Evolutionary conservation across 306 rosid species (phyloP), one percentile per base, ranked within the genome.

Genomic region (Comarum palustre): DNA sequence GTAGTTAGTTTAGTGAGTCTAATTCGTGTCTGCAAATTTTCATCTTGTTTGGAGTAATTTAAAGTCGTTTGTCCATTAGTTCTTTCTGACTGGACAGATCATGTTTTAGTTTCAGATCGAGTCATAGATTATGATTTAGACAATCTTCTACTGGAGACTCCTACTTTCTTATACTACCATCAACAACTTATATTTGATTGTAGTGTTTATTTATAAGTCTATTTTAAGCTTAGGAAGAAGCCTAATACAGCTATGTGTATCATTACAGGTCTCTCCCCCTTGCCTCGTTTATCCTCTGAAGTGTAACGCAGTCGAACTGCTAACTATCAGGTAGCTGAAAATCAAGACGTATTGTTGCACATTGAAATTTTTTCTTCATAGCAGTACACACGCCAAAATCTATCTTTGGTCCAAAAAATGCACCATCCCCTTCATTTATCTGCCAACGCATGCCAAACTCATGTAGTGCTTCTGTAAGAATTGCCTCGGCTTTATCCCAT

Each of bases 311-410:
- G 75, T 90, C 89, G 51, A 93, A 93, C 42, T 39, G 42, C 42
- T 8, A 10, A 22, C 90, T 90, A 67, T 82, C 81, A 17, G 98
- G 97, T 65, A 90, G 98, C 84, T 93, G 98, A 84, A 93, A 93
- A 76, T 93, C 98, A 77, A 93, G 91, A 97, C 90, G 98, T 75
- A 93, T 82, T 29, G 97, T 93, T 79, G 97, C 98, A 76, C 96
- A 90, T 81, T 93, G 97, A 65, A 89, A 93, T 75, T 93, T 93
- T 79, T 96, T 87, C 57, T 76, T 87, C 82, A 93, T 74, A 7
- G 97, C 97, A 79, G 90, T 97, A 32, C 96, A 90, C 55, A 93
- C 96, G 60, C 90, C 89, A 76, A 89, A 89, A 77, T 93, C 98
- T 75, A 93, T 93, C 83, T 93, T 90, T 68, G 98, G 97, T 78